Base-by-base conservation (phyloP, 1,139 yeast species). In the Candida anutae region DNA sequence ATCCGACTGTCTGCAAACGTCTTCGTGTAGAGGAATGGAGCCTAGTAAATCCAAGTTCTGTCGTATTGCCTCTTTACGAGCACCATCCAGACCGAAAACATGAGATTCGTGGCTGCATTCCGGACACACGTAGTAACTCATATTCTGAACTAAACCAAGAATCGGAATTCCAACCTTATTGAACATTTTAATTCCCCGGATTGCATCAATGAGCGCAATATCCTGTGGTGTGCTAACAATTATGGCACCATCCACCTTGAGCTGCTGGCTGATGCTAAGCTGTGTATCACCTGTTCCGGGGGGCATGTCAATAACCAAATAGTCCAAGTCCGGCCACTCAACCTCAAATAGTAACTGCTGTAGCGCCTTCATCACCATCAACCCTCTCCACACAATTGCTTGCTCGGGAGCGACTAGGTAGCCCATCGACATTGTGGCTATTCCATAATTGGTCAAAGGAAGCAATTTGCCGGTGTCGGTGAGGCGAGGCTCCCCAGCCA, bases 281-380 rank as follows among this genome's bases (percentile, higher is more conserved):
- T 84, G 95, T 1, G 85, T 81, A 45, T 84, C 95, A 9, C 95
- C 95, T 0, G 95, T 84, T 4, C 95, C 95, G 0, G 95, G 95
- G 1, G 95, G 95, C 83, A 84, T 73, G 42, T 84, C 95, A 12
- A 84, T 60, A 1, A 84, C 77, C 29, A 84, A 58, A 16, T 75
- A 67, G 48, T 84, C 95, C 28, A 83, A 51, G n/a, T 58, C 50
- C 6, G 73, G 67, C 95, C 95, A 84, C 29, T 76, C 69, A 1
- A 84, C 94, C 31, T 84, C 94, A 41, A 80, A 83, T 13, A 84
- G 50, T 13, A 84, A 61, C 45, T 84, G 95, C 40, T 84, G 87
- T 16, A 84, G 52, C 0, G 94, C 95, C 48, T 84, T 84, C 75
- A 82, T 85, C 18, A 84, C 90, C 75, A 84, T 75, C 25, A 83